These are phyloP conservation scores for Rhizopogon sp. DNA, from an alignment of 768 basidiomycete genomes.

Conservation along the genomic window DNA sequence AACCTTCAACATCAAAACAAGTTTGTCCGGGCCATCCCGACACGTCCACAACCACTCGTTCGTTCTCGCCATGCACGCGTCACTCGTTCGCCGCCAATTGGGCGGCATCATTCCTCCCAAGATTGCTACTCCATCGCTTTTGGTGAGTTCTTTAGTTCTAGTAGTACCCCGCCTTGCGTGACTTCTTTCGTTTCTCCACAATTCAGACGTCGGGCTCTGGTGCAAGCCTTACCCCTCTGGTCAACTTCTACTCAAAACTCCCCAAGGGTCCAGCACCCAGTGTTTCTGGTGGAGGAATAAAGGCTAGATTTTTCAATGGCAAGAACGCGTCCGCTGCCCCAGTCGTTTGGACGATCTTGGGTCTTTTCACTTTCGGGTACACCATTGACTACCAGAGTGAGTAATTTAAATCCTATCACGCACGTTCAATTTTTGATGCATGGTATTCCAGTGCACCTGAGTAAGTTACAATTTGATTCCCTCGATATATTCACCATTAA, in stretches of 20 bases:
- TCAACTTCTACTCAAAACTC: slow-evolving; percentile 94
- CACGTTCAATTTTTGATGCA: slow-evolving; percentile 6
- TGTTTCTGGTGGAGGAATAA: slow-evolving; percentile 69
- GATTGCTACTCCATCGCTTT: slow-evolving; percentile 85
- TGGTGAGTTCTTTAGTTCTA: slow-evolving; percentile 40
- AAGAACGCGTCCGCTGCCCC: slow-evolving; percentile 79
- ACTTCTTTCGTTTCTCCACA: slow-evolving; percentile 7
- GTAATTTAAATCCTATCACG: slow-evolving; percentile 26
- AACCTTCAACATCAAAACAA: background rate
- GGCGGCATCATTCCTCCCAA: slow-evolving; percentile 88
- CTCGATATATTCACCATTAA: slow-evolving; percentile 11
- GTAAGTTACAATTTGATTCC: slow-evolving; percentile 38
- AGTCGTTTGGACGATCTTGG: slow-evolving; percentile 55
- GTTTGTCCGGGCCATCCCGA: slow-evolving; percentile 14
- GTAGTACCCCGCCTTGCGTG: background rate
- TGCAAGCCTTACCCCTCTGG: slow-evolving; percentile 75
- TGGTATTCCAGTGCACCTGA: slow-evolving; percentile 65
- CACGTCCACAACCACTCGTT: background rate
- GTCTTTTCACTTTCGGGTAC: slow-evolving; percentile 75
- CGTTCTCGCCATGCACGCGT: slow-evolving; percentile 63
- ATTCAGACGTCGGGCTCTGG: slow-evolving; percentile 76
- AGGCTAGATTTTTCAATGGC: slow-evolving; percentile 79
- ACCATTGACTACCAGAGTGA: slow-evolving; percentile 87
- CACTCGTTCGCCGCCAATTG: slow-evolving; percentile 82
- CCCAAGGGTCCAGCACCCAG: slow-evolving; percentile 80